Base-by-base conservation (phyloP, 352 stramenopile species). In the Albugo laibachii region DNA sequence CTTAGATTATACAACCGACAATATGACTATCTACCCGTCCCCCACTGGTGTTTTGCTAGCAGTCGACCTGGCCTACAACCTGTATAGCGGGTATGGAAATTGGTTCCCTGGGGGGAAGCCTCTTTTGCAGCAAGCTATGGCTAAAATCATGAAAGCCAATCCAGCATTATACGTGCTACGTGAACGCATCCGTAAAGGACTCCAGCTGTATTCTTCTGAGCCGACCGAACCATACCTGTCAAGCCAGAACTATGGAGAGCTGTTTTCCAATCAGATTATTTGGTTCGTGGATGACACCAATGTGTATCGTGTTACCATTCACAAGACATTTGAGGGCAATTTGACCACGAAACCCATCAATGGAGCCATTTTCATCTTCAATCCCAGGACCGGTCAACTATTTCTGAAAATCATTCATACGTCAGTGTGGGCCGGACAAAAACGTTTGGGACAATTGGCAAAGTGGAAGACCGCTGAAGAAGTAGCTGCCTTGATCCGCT, bases 401-500 rank as follows among this genome's bases (percentile, higher is more conserved):
- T 99, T 99, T 70, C 66, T 99, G 15, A 99, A 99, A 74, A 98
- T 99, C 52, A 99, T 99, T 52, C 96, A 99, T 76, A 99, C 95
- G 15, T 98, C 85, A 47, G 95, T 99, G 48, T 99, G 96, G 96
- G 94, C 95, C 24, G 95, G 96, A 8, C 95, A 99, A 63, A 99
- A 99, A 62, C 95, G 95, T 61, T 76, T 99, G 27, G 95, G 93
- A 0, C 94, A 99, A 72, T 73, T 99, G 24, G 96, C 95, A 0
- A 99, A 99, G 63, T 99, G 95, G 95, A 99, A 99, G 66, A 99
- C 96, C 8, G 95, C 96, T 0, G 96, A 99, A 82, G 96, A 99
- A 94, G 94, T 99, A 36, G 95, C 95, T 5, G 95, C 95, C 20
- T 61, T 99, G 5, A 99, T 99, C 71, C 92, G 95, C 13, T 98